phyloP scores from a whole-genome alignment of 169 alveolate genomes.

The Fabrea salina region DNA sequence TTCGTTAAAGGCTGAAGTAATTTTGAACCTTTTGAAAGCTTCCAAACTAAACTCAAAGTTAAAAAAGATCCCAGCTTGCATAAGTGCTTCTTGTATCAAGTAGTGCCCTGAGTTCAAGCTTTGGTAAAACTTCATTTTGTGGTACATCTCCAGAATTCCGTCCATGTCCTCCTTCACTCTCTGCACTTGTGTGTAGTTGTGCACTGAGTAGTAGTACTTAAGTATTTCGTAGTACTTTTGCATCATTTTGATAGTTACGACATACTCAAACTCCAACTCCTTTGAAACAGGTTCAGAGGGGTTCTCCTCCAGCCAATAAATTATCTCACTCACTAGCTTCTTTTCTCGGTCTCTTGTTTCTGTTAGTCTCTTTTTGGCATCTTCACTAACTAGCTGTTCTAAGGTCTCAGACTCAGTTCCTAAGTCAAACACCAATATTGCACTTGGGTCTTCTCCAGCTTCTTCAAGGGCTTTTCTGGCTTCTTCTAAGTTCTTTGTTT shows the following conservation, averaged over 20 bases:
- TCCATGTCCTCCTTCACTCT: constrained; percentile 5
- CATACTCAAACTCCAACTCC: constrained; percentile 17
- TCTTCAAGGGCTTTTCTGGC: too few species aligned
- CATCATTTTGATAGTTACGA: neutral
- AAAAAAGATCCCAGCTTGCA: neutral
- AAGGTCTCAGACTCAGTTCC: too few species aligned
- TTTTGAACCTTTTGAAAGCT: neutral
- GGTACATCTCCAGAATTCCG: neutral
- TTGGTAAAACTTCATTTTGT: neutral
- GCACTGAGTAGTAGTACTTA: neutral
- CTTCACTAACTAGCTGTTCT: too few species aligned
- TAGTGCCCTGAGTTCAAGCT: neutral
- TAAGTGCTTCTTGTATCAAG: neutral
- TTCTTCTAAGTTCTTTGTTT: too few species aligned
- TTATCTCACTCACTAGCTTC: too few species aligned
- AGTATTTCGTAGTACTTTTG: constrained; percentile 26
- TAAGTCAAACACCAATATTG: too few species aligned
- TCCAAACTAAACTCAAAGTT: neutral
- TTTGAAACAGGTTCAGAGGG: too few species aligned
- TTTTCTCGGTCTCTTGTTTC: too few species aligned
- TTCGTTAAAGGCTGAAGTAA: constrained; percentile 5
- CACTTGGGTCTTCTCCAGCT: too few species aligned
- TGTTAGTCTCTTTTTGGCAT: too few species aligned
- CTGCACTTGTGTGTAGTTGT: neutral
- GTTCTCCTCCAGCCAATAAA: too few species aligned